A percentile compares a stretch with the other conserved stretches of the same genome.
phyloP scores from a whole-genome alignment of 306 rosid species.

The Albizia julibrissin region DNA sequence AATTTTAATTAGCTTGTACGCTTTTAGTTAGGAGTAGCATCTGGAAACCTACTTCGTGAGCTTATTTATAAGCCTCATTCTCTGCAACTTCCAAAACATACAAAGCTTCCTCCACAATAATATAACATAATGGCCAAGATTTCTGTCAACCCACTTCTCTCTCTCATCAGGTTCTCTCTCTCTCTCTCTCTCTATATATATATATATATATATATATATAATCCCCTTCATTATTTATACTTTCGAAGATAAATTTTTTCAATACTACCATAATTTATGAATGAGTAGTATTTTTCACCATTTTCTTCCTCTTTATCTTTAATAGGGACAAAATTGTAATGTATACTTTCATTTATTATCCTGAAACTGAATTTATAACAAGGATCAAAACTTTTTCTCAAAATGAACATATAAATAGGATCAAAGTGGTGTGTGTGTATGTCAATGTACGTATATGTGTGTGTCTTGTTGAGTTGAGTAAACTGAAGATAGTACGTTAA shows the following conservation, averaged over 20 bases:
- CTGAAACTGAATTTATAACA: no score
- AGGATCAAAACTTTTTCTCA: no score
- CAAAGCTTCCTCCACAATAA: not conserved
- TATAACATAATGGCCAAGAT: not conserved
- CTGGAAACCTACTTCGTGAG: not conserved
- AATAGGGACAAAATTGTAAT: no score
- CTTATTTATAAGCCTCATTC: not conserved
- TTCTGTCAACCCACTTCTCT: not conserved
- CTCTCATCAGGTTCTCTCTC: not conserved
- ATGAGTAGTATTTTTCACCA: no score
- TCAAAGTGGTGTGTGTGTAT: no score
- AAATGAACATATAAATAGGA: no score
- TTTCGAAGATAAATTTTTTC: no score
- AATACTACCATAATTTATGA: no score
- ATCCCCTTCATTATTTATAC: no score
- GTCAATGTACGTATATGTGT: not conserved
- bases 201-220: not conserved
- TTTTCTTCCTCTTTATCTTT: no score
- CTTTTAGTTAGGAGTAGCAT: not conserved
- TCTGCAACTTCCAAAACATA: not conserved
- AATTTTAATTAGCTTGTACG: not conserved
- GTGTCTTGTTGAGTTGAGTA: not conserved
- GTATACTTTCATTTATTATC: no score
- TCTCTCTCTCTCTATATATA: not conserved
- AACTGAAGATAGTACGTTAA: not conserved